phyloP scores from a whole-genome alignment of 2,329 filamentous ascomycete species.

The Ampelomyces quisqualis region DNA sequence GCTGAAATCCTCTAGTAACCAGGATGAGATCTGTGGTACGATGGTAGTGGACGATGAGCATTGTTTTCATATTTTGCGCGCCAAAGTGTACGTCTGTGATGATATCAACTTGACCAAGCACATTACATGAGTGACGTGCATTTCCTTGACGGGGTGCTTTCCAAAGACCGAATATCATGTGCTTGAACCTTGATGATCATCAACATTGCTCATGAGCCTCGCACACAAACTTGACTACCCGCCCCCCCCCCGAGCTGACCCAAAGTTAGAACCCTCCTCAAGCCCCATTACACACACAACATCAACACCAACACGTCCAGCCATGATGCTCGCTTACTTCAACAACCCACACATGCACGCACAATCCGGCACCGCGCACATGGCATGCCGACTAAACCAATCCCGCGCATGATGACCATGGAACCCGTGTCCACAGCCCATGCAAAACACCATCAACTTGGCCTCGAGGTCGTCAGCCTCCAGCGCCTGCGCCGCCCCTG shows the following conservation, averaged over 20 bases:
- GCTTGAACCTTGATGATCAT: too few species aligned
- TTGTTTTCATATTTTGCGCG: too few species aligned
- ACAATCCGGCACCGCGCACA: constrained; percentile 59
- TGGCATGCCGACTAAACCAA: constrained; percentile 59
- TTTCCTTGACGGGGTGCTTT: too few species aligned
- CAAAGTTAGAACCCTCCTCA: background rate
- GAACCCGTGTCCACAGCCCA: constrained; percentile 63
- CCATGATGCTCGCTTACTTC: constrained; percentile 25
- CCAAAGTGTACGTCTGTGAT: too few species aligned
- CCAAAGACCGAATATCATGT: too few species aligned
- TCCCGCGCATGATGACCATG: constrained; percentile 63
- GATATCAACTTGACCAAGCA: too few species aligned
- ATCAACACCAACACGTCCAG: background rate
- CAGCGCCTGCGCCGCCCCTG: constrained; percentile 37
- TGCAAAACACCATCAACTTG: constrained; percentile 61
- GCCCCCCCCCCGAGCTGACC: background rate
- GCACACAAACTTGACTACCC: background rate
- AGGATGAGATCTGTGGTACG: too few species aligned
- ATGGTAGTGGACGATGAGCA: too few species aligned
- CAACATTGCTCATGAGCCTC: too few species aligned
- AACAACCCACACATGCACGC: constrained; percentile 54
- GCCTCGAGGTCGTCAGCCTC: constrained; percentile 53
- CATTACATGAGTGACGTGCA: too few species aligned
- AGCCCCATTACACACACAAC: too few species aligned
- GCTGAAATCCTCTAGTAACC: too few species aligned